Evolutionary conservation across 768 basidiomycete species (phyloP), one percentile per base, ranked within the genome.

Genomic region (Ramaria sp.): DNA sequence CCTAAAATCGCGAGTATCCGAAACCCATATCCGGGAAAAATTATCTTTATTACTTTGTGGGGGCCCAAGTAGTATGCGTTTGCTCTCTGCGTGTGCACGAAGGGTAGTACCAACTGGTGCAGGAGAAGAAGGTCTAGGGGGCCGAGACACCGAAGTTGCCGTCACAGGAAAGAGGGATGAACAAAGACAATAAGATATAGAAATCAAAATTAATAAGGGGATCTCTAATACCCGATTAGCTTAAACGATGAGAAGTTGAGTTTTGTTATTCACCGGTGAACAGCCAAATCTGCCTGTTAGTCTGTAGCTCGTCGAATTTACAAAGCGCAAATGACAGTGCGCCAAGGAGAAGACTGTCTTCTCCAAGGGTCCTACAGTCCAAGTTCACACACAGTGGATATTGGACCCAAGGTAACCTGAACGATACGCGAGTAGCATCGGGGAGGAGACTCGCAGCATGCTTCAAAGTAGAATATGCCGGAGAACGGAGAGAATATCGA

Each of bases 1-100:
- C 87, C 88, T 75, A 63, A 88, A 92, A 62, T 92, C 89, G 67
- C 89, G 88, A 0, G 86, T 84, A 4, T 89, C 87, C 15, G 88
- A 85, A 89, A 92, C 91, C 88, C 88, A 92, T 24, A 91, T 76
- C 62, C 81, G 86, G 32, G 82, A 81, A 54, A 81, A 79, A 61
- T 79, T 76, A 22, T 70, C 69, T 67, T 75, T 79, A 57, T 69
- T 70, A 49, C 61, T 60, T 16, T 42, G 59, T 36, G 37, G 48
- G 27, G 61, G 56, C 28, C 61, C 51, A 25, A 65, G 63, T 50
- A 57, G 42, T 50, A 49, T 50, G 44, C 76, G 78, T 62, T 67
- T 77, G 43, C 59, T 60, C 10, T 82, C 79, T 36, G 27, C 8
- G 20, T 45, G 32, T 18, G 25, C 67, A 63, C 63, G 77, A 38